Conservation (phyloP, 768 basidiomycete species). For the Cyclocybe cylindracea region DNA sequence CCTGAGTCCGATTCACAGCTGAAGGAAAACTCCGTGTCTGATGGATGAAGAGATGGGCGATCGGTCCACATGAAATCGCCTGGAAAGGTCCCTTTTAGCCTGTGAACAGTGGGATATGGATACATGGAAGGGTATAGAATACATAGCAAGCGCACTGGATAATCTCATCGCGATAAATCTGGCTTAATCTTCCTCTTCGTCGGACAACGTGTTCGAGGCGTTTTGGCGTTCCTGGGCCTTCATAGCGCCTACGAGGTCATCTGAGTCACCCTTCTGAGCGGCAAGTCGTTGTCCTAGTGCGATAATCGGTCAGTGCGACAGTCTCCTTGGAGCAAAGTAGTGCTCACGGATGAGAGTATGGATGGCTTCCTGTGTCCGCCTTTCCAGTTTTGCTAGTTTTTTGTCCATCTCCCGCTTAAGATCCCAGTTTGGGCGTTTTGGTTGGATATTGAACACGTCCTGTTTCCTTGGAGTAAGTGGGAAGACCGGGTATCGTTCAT, state of each 20-base stretch:
- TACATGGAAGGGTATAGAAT: conserved; percentile 12
- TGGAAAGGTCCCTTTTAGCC: neutral
- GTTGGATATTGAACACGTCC: conserved; percentile 97
- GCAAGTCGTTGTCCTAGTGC: conserved; percentile 73
- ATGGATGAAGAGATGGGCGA: too few relatives aligned
- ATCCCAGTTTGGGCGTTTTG: conserved; percentile 96
- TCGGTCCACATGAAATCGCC: neutral
- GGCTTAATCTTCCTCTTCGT: conserved; percentile 59
- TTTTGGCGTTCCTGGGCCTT: conserved; percentile 68
- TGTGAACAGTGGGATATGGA: conserved; percentile 3
- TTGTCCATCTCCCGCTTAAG: conserved; percentile 92
- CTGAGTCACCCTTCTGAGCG: conserved; percentile 75
- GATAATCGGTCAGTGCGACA: conserved; percentile 1
- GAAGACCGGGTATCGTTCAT: conserved; percentile 1
- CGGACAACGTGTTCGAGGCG: conserved; percentile 51
- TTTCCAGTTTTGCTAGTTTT: conserved; percentile 85
- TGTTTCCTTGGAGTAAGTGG: conserved; percentile 27
- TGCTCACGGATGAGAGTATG: conserved; percentile 89
- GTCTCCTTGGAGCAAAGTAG: neutral
- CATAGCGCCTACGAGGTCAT: conserved; percentile 84
- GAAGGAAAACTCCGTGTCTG: neutral
- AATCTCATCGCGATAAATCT: conserved; percentile 7
- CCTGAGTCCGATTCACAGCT: too few relatives aligned
- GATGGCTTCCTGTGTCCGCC: conserved; percentile 89
- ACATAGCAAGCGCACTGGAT: conserved; percentile 19